Evolutionary conservation across 164 flowering plant species (phyloP).

Genomic region (grape (Vitis vinifera)): DNA sequence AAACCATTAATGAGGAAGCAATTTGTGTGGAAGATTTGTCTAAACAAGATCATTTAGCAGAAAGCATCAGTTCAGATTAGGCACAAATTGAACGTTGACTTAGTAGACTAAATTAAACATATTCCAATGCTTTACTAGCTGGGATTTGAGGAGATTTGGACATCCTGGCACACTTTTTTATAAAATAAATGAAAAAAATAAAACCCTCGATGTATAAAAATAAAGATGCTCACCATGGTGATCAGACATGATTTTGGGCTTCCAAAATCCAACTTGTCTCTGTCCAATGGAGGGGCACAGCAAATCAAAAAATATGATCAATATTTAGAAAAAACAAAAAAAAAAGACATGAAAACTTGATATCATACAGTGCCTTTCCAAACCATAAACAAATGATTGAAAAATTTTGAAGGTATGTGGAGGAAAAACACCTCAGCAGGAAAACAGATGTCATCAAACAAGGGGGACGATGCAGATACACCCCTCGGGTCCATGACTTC

Average conservation of each 20-base stretch:
- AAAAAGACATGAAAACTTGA: not conserved
- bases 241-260: slow-evolving; percentile 26
- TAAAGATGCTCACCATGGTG: slow-evolving; percentile 22
- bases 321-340: not conserved
- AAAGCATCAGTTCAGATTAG: no score
- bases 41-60: no score
- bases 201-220: not conserved
- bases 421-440: slow-evolving; percentile 26
- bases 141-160: not conserved
- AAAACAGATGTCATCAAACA: slow-evolving; percentile 22
- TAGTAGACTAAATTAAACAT: no score
- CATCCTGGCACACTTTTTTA: not conserved
- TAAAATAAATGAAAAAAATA: not conserved
- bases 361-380: not conserved
- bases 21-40: no score
- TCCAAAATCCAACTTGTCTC: slow-evolving; percentile 35
- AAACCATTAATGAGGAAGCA: no score
- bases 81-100: no score
- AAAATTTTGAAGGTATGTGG: not conserved
- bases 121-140: not conserved
- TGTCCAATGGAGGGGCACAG: slow-evolving; percentile 14
- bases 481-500: slow-evolving; percentile 34
- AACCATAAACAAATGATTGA: not conserved
- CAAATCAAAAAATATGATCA: not conserved
- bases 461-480: slow-evolving; percentile 23